Evolutionary conservation across 164 flowering plant species (phyloP).

Genomic region (Protea cynaroides): DNA sequence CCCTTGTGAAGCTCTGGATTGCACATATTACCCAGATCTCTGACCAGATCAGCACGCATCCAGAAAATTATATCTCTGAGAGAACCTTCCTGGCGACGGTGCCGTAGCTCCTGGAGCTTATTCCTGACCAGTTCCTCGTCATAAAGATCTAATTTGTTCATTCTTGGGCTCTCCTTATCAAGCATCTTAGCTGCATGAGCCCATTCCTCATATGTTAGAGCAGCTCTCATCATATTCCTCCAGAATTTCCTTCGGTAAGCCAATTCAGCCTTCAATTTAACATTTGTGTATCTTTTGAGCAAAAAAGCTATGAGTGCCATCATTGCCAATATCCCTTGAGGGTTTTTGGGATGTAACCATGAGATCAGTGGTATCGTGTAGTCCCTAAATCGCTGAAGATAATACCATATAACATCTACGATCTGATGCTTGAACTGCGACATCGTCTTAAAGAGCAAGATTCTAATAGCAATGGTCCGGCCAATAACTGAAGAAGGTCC

Average conservation of each 20-base stretch:
- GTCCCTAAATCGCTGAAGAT: constrained; percentile 23
- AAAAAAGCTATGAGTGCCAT: constrained; percentile 68
- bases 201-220: constrained; percentile 95
- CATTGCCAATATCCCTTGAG: constrained; percentile 83
- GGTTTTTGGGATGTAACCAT: constrained; percentile 86
- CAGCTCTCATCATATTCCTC: constrained; percentile 94
- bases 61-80: constrained; percentile 85
- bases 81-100: constrained; percentile 75
- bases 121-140: constrained; percentile 84
- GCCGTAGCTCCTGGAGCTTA: constrained; percentile 77
- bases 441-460: constrained; percentile 69
- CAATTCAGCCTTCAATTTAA: constrained; percentile 65
- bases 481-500: constrained; percentile 84
- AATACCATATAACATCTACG: constrained; percentile 25
- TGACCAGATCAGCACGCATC: constrained; percentile 88
- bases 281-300: constrained; percentile 73
- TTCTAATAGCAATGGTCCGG: constrained; percentile 74
- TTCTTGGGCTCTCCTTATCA: constrained; percentile 69
- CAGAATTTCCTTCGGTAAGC: constrained; percentile 93
- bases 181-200: constrained; percentile 96
- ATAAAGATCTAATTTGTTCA: constrained; percentile 69
- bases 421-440: constrained; percentile 52
- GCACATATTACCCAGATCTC: constrained; percentile 96
- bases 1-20: constrained; percentile 95
- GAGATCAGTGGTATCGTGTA: constrained; percentile 44